Evolutionary conservation across 306 rosid genomes (phyloP).

Genomic region (Quercus parvula): DNA sequence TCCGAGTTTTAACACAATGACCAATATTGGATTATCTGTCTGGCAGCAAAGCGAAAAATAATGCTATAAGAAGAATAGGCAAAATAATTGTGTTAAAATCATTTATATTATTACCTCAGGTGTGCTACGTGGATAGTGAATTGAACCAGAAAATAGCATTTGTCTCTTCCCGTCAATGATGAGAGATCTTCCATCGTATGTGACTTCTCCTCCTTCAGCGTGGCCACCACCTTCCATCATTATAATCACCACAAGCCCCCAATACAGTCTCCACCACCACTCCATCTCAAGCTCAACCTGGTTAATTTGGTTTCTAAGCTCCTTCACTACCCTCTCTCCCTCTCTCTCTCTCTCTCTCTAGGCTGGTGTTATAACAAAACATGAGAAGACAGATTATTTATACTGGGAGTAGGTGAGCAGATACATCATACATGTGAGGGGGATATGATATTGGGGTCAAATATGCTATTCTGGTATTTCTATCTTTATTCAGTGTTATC

Average conservation of each 20-base stretch:
- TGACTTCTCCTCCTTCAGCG: slow-evolving; percentile 26
- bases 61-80: background rate
- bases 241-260: background rate
- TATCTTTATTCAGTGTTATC: too few species aligned
- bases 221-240: background rate
- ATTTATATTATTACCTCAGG: slow-evolving; percentile 45
- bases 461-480: too few species aligned
- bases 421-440: too few species aligned
- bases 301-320: background rate
- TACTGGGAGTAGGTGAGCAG: too few species aligned
- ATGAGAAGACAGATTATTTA: background rate
- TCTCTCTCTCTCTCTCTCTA: background rate
- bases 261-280: slow-evolving; percentile 20
- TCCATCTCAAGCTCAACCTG: slow-evolving; percentile 13
- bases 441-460: too few species aligned
- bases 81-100: background rate
- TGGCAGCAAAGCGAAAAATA: background rate
- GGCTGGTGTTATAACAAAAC: background rate
- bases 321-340: background rate
- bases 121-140: slow-evolving; percentile 90
- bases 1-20: too few species aligned
- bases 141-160: slow-evolving; percentile 74
- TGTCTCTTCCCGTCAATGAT: slow-evolving; percentile 56
- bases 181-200: slow-evolving; percentile 82
- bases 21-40: too few species aligned